Evolutionary conservation across 2,329 filamentous ascomycete species (phyloP), one percentile per base, ranked within the genome.

Genomic region (Cryphonectria japonica): DNA sequence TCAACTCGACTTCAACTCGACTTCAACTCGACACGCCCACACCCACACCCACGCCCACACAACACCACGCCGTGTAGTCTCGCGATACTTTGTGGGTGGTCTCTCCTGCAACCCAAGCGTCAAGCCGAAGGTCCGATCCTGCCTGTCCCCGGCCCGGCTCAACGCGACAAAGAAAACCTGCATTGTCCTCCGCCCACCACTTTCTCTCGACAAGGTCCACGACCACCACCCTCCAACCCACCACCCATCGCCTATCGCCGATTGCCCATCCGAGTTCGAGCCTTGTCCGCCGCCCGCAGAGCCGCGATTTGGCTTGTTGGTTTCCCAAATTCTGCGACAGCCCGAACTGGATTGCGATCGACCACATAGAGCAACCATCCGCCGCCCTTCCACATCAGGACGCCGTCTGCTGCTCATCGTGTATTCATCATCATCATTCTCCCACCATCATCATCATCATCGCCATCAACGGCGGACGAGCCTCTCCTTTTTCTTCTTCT

Each of bases 121-220:
- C 54, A 14, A 16, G 26, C 54, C 54, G 32, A n/a, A 50, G n/a
- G 46, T 8, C 54, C 26, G 29, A 32, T 32, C 54, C 54, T 7
- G 16, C 54, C 26, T 32, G 26, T 16, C 26, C 11, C 14, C 54
- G 54, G 29, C 54, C 26, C 54, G 54, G 54, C 54, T 59, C 29
- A 13, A 59, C 54, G 54, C 54, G 54, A 59, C 26, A 59, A 19
- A 59, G 52, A 57, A 32, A 59, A 59, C 26, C 52, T 57, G 26
- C 52, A 57, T 32, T 57, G 52, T 57, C 19, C 46, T 11, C 52
- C 52, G 9, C 46, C 46, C 46, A 50, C 19, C 16, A 39, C 37
- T n/a, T n/a, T 9, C 29, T 26, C 52, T 57, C 52, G 26, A 16
- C 11, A 57, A 54, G n/a, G 9, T 26, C 50, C 22, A 54, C 5